Base-by-base conservation (phyloP, 179 eudicot genomes). In the Nepenthes alata region DNA sequence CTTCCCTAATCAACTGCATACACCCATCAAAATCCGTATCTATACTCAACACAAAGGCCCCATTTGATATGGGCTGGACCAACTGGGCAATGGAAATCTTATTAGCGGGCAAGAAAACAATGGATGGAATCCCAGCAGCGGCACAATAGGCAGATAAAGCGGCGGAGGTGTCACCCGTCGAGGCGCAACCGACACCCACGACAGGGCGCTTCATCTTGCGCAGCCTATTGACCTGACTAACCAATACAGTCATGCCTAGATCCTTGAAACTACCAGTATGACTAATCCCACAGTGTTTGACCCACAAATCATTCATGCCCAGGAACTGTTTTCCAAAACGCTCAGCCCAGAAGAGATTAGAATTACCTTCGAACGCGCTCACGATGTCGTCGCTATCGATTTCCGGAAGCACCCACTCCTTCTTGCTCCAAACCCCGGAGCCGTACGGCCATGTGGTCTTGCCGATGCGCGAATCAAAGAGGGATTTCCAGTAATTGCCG, bases 1-100 rank as follows among this genome's bases (percentile, higher is more conserved):
- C 85, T 58, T 90, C 93, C 44, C 91, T 62, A 35, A 90, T 87
- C 60, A 87, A 14, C 68, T 83, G 75, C 97, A 90, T 90, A 72
- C 95, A 90, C 0, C 95, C 95, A 64, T 90, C 97, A 13, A 87
- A 90, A 85, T 90, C 97, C 0, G 95, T 85, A 55, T 90, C 95
- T 2, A 90, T 71, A 60, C 97, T 90, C 67, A 90, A 50, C 1
- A 90, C 97, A 53, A 90, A 90, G 0, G 97, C 93, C 2, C 87
- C 85, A 61, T 90, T 90, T 0, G 97, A 91, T 61, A 90, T 90
- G 0, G 97, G 95, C 61, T 90, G 97, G 6, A 90, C 97, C 56
- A 90, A 61, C 41, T 90, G 97, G 0, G 95, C 97, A 70, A 90
- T 67, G 0, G 93, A 87, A 2, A 90, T 90, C 78, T 79, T 76